phyloP scores from a whole-genome alignment of 139 green algal species.

The Micractinium conductrix region DNA sequence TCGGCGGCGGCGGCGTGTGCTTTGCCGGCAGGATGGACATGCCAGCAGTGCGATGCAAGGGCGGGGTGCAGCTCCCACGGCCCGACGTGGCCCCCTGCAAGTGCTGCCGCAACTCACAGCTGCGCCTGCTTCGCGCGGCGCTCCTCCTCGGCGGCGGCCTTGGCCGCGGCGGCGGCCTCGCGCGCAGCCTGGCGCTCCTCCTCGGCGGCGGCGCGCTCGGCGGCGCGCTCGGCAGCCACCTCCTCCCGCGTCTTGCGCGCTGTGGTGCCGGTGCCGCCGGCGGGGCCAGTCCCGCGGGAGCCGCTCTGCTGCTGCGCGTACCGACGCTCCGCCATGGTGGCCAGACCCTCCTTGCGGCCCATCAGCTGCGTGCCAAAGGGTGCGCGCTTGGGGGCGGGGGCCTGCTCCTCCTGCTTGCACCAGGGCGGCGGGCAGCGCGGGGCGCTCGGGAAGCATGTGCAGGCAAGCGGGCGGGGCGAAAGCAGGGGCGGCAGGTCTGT shows the following conservation, averaged over 20 bases:
- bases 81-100: no score
- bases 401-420: neutral
- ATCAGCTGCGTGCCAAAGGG: conserved; percentile 19
- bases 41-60: no score
- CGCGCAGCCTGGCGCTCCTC: conserved; percentile 21
- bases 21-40: no score
- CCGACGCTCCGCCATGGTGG: conserved; percentile 26
- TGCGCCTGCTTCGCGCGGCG: neutral
- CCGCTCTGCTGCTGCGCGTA: conserved; percentile 25
- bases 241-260: conserved; percentile 29
- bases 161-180: conserved; percentile 10
- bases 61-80: no score
- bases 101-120: no score
- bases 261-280: neutral
- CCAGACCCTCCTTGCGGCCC: conserved; percentile 29
- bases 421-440: neutral
- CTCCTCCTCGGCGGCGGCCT: conserved; percentile 27
- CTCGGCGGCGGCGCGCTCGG: neutral
- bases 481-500: no score
- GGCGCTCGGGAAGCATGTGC: no score
- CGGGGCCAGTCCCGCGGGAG: neutral
- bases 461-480: no score
- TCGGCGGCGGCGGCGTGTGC: no score
- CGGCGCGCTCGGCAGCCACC: conserved; percentile 21
- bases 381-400: neutral